These are phyloP conservation scores for Saccharomycopsis selenospora DNA, from an alignment of 805 yeast species.

Conservation along the genomic window DNA sequence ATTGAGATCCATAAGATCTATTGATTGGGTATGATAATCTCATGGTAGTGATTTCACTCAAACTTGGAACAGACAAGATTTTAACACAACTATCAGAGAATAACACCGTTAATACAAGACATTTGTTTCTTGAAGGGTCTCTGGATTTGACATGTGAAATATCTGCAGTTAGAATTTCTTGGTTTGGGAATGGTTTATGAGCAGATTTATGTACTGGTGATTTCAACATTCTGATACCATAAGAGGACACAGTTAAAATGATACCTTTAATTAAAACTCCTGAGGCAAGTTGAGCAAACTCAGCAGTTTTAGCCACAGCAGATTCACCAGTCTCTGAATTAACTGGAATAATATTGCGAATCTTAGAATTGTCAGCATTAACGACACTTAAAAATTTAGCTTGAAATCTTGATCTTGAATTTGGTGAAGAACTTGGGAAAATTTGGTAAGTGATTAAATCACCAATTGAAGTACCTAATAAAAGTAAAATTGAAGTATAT, in stretches of 20 bases:
- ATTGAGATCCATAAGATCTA: conserved; percentile 34
- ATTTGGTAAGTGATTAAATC: conserved; percentile 59
- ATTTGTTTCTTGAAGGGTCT: conserved; percentile 27
- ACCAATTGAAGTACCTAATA: conserved; percentile 74
- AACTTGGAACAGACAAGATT: conserved; percentile 48
- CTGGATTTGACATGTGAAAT: conserved; percentile 17
- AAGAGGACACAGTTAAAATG: conserved; percentile 45
- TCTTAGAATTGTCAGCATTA: conserved; percentile 43
- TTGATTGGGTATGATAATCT: conserved; percentile 38
- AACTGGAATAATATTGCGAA: conserved; percentile 51
- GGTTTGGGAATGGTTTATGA: conserved; percentile 23
- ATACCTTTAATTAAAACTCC: conserved; percentile 60
- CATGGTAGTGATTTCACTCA: conserved; percentile 49
- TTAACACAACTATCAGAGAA: conserved; percentile 42
- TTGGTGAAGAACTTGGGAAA: conserved; percentile 50
- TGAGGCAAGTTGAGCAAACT: conserved; percentile 50
- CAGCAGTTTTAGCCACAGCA: conserved; percentile 53
- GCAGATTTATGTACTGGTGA: conserved; percentile 21
- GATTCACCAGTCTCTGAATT: conserved; percentile 55
- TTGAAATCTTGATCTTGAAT: conserved; percentile 35
- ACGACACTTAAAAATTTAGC: conserved; percentile 44
- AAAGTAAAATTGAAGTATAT: conserved; percentile 62
- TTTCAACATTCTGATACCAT: conserved; percentile 44
- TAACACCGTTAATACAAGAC: conserved; percentile 42
- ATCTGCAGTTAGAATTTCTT: conserved; percentile 24